These are phyloP conservation scores for Bipolaris victoriae DNA, from an alignment of 2,329 filamentous ascomycete species.

Conservation along the genomic window DNA sequence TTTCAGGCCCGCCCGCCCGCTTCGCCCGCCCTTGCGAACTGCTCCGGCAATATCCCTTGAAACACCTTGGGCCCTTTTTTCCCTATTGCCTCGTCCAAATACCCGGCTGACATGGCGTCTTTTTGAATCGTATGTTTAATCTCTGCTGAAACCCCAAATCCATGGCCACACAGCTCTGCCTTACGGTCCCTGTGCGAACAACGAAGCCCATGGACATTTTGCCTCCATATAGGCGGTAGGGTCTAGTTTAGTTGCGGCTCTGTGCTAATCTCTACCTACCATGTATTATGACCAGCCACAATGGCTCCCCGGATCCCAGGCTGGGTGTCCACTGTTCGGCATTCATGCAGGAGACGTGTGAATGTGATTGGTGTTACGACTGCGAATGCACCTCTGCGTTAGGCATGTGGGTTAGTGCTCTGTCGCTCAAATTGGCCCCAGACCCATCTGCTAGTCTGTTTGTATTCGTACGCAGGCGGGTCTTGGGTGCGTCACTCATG, in stretches of 20 bases:
- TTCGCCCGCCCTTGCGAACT: conserved; percentile 3
- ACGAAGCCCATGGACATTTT: conserved; percentile 14
- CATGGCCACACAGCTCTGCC: neutral
- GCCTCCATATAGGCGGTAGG: conserved; percentile 25
- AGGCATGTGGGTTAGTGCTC: conserved; percentile 28
- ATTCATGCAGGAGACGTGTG: conserved; percentile 14
- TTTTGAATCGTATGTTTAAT: neutral
- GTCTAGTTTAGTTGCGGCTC: conserved; percentile 21
- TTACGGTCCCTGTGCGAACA: neutral
- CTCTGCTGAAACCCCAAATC: neutral
- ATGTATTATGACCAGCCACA: neutral
- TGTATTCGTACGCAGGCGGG: conserved; percentile 36
- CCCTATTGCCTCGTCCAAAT: neutral
- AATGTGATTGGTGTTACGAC: conserved; percentile 35
- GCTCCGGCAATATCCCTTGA: neutral
- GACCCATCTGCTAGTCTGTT: conserved; percentile 24
- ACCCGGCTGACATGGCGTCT: neutral
- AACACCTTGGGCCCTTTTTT: neutral
- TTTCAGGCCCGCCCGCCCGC: conserved; percentile 2
- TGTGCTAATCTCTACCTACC: conserved; percentile 1
- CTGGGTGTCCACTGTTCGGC: conserved; percentile 6
- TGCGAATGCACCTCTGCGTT: conserved; percentile 30
- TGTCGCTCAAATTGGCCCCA: conserved; percentile 30
- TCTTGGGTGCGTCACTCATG: conserved; percentile 31
- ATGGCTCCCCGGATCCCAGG: neutral